phyloP scores from a whole-genome alignment of 495 filamentous ascomycete genomes.

The Penicillium mononematosum region DNA sequence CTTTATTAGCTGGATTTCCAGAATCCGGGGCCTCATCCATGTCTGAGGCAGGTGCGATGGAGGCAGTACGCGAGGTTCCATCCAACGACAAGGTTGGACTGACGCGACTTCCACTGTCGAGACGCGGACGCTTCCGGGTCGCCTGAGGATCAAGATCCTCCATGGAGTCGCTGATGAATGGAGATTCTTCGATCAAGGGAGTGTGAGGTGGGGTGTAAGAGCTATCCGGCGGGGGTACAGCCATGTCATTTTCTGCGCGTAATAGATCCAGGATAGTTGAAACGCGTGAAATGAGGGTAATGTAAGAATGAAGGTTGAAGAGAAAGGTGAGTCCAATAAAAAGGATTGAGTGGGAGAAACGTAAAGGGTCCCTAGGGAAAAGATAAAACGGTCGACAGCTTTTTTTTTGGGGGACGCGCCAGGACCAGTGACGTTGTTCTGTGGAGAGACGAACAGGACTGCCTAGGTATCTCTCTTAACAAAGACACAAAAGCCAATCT shows the following conservation, averaged over 20 bases:
- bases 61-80: conserved; percentile 27
- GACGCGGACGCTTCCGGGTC: conserved; percentile 62
- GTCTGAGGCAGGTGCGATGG: conserved; percentile 31
- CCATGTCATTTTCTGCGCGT: conserved; percentile 48
- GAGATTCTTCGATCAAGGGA: conserved; percentile 32
- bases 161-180: conserved; percentile 45
- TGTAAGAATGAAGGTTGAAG: conserved; percentile 3
- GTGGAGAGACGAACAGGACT: conserved; percentile 14
- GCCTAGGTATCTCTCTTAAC: background rate
- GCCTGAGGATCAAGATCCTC: conserved; percentile 55
- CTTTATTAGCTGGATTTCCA: conserved; percentile 46
- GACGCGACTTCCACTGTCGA: conserved; percentile 54
- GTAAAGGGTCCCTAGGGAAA: background rate
- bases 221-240: conserved; percentile 51
- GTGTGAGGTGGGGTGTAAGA: conserved; percentile 46
- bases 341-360: conserved; percentile 1
- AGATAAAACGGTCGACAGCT: conserved; percentile 26
- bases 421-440: conserved; percentile 31
- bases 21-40: conserved; percentile 36
- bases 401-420: conserved; percentile 32
- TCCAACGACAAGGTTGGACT: conserved; percentile 48
- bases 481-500: background rate
- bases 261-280: background rate
- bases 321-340: background rate
- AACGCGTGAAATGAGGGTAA: conserved; percentile 9